Evolutionary conservation across 2,329 filamentous ascomycete genomes (phyloP).

Genomic region (Aspergillus novofumigatus): DNA sequence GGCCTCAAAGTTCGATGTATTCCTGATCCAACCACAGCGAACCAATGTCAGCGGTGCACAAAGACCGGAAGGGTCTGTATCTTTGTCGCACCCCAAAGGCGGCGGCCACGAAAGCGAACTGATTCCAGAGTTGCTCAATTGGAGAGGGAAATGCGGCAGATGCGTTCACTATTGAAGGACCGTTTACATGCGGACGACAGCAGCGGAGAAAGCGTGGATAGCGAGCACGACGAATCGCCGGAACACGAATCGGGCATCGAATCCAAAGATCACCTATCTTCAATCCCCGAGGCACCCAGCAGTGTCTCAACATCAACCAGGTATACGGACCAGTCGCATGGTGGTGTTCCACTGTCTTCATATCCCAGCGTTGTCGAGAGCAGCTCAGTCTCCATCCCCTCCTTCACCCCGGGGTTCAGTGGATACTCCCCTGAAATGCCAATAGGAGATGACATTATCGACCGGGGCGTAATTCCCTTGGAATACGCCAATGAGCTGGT

Average conservation of each 20-base stretch:
- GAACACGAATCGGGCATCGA: conserved; percentile 21
- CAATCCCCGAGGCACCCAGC: conserved; percentile 18
- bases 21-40: conserved; percentile 26
- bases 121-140: conserved; percentile 35
- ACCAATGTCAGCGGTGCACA: conserved; percentile 34
- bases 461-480: conserved; percentile 29
- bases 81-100: conserved; percentile 34
- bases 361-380: conserved; percentile 17
- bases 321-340: conserved; percentile 22
- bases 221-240: conserved; percentile 20
- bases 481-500: conserved; percentile 30
- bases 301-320: conserved; percentile 18
- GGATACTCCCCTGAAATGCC: conserved; percentile 16
- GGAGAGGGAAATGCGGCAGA: conserved; percentile 36
- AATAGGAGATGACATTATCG: conserved; percentile 25
- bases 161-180: conserved; percentile 34
- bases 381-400: conserved; percentile 16
- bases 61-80: conserved; percentile 32
- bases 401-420: conserved; percentile 16
- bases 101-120: conserved; percentile 34
- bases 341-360: conserved; percentile 16
- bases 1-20: conserved; percentile 36
- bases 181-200: conserved; percentile 25
- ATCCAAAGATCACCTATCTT: conserved; percentile 14
- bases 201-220: conserved; percentile 23